Percentiles rank a stretch among this genome's conserved stretches.
phyloP scores from a whole-genome alignment of 1,139 yeast species.

The Sugiyamaella castrensis region DNA sequence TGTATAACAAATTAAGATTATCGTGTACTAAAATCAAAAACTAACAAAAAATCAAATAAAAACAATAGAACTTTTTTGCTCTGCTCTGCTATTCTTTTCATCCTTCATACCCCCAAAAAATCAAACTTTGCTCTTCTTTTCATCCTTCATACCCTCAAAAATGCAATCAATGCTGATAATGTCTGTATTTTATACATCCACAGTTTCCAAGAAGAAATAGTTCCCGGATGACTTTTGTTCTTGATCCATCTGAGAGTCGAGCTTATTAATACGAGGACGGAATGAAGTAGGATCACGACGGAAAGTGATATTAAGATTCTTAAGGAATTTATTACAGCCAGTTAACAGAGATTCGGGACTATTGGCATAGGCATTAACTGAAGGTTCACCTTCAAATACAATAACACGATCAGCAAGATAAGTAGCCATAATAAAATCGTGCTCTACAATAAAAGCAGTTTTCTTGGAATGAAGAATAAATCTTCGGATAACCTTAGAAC shows the following conservation, averaged over 20 bases:
- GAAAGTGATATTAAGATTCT: constrained; percentile 95
- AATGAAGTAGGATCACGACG: constrained; percentile 98
- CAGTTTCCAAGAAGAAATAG: constrained; percentile 87
- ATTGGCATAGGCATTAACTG: constrained; percentile 76
- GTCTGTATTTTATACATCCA: constrained; percentile 31
- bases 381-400: constrained; percentile 95
- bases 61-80: neutral
- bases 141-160: neutral
- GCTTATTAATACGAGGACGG: constrained; percentile 97
- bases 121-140: constrained; percentile 2
- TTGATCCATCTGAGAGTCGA: constrained; percentile 97
- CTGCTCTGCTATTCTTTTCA: constrained; percentile 1
- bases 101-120: neutral
- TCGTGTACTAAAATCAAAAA: neutral
- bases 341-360: constrained; percentile 89
- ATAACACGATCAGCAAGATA: constrained; percentile 97
- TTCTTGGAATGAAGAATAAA: constrained; percentile 93
- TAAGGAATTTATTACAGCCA: constrained; percentile 95
- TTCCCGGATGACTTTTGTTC: constrained; percentile 91
- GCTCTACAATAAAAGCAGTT: constrained; percentile 98
- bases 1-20: too few relatives aligned
- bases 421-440: constrained; percentile 99
- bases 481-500: constrained; percentile 97
- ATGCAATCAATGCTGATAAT: neutral
- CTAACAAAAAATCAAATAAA: neutral